Evolutionary conservation across 768 basidiomycete genomes (phyloP).

Genomic region (Psilocybe cubensis): DNA sequence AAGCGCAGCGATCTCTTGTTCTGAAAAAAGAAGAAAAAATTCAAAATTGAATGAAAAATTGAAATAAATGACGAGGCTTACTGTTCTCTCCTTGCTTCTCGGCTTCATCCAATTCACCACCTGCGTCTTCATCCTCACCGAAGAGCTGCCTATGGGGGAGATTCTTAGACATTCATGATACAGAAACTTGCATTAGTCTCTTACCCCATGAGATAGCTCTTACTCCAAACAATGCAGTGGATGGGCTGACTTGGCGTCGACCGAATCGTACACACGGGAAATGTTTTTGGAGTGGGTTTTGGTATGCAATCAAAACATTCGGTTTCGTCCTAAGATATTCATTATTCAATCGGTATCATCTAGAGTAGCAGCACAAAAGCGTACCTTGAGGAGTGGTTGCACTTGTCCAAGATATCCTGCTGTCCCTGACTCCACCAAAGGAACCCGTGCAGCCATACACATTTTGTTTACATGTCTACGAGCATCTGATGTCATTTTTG

Average conservation of each 20-base stretch:
- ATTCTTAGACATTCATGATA: conserved; percentile 3
- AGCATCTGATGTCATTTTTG: conserved; percentile 62
- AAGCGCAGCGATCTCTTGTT: conserved; percentile 87
- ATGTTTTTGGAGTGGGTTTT: conserved; percentile 92
- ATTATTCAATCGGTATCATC: neutral
- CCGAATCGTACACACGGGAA: conserved; percentile 97
- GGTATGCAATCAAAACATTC: conserved; percentile 98
- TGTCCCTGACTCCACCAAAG: conserved; percentile 95
- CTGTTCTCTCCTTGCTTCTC: conserved; percentile 94
- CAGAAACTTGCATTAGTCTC: conserved; percentile 26
- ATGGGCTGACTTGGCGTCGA: conserved; percentile 97
- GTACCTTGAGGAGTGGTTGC: conserved; percentile 87
- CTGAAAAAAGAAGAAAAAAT: conserved; percentile 39
- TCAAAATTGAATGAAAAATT: neutral
- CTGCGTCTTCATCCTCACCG: conserved; percentile 88
- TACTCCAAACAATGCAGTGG: conserved; percentile 99
- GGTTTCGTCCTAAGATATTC: conserved; percentile 64
- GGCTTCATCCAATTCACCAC: conserved; percentile 86
- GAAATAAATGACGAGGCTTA: conserved; percentile 27
- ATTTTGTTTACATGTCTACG: conserved; percentile 96
- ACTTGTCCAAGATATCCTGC: conserved; percentile 98
- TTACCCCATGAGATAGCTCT: conserved; percentile 92
- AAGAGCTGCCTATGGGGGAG: conserved; percentile 75
- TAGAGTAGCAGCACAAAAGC: conserved; percentile 1
- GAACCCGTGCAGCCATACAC: conserved; percentile 91